Evolutionary conservation across 495 filamentous ascomycete species (phyloP).

Genomic region (Talaromyces nanjingensis): DNA sequence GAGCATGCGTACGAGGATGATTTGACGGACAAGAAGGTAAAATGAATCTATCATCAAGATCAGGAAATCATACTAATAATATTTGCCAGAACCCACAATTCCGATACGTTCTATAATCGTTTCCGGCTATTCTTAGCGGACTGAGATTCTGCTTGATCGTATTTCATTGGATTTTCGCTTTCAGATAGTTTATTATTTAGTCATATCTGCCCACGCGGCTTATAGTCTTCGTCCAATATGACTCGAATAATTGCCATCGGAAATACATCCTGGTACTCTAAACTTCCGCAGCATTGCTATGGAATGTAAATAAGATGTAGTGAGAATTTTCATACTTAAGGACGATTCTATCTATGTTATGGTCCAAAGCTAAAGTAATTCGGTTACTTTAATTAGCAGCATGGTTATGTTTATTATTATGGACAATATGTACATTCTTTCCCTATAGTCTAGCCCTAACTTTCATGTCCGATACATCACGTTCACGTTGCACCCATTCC

Average conservation of each 20-base stretch:
- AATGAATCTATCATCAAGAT: neutral
- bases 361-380: neutral
- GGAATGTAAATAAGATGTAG: no score
- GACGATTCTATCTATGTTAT: neutral
- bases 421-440: neutral
- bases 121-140: neutral
- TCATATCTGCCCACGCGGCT: neutral
- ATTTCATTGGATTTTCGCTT: neutral
- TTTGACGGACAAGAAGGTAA: neutral
- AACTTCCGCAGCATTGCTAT: neutral
- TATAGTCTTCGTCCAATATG: neutral
- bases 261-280: neutral
- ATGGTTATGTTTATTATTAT: no score
- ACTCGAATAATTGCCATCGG: neutral
- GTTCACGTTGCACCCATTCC: neutral
- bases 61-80: neutral
- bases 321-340: no score
- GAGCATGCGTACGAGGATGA: neutral
- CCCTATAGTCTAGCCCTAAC: neutral
- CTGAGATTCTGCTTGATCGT: no score
- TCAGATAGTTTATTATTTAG: neutral
- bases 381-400: no score
- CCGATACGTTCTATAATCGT: neutral
- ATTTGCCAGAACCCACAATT: neutral
- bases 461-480: neutral